Evolutionary conservation across 148 eudicot genomes (phyloP).

Genomic region (Silene conica): DNA sequence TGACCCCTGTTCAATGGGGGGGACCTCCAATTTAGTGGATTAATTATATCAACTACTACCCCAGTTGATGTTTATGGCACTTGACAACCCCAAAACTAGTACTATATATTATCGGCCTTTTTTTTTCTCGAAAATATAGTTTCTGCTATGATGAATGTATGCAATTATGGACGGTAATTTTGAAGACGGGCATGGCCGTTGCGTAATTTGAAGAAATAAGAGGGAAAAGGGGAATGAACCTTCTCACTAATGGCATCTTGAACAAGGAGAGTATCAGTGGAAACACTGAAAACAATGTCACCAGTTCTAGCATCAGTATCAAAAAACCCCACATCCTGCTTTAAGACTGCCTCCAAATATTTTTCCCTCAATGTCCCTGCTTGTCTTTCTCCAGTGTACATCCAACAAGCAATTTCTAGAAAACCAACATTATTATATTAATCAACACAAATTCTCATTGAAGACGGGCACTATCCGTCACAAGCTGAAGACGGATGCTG

Average conservation of each 20-base stretch:
- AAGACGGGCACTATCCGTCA: too few species aligned
- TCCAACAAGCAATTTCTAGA: conserved; percentile 97
- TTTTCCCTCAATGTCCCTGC: conserved; percentile 82
- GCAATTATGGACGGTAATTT: background rate
- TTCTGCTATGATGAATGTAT: background rate
- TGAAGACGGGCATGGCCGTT: background rate
- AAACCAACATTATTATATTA: conserved; percentile 14
- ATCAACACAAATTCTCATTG: too few species aligned
- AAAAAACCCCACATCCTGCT: conserved; percentile 95
- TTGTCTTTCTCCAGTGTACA: conserved; percentile 98
- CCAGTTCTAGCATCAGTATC: conserved; percentile 99
- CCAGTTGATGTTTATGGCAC: conserved; percentile 2
- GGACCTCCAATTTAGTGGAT: conserved; percentile 11
- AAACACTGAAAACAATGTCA: conserved; percentile 93
- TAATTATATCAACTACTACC: conserved; percentile 18
- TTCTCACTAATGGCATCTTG: conserved; percentile 99
- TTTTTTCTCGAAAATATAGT: background rate
- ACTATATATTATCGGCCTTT: conserved; percentile 1
- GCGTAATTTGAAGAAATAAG: background rate
- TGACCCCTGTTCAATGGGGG: conserved; percentile 11
- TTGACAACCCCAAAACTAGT: conserved; percentile 3
- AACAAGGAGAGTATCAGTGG: conserved; percentile 95
- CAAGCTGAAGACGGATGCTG: too few species aligned
- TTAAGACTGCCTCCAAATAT: conserved; percentile 91
- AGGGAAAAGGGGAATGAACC: conserved; percentile 35